phyloP scores from a whole-genome alignment of 2,329 filamentous ascomycete genomes.

The Neonectria neomacrospora region DNA sequence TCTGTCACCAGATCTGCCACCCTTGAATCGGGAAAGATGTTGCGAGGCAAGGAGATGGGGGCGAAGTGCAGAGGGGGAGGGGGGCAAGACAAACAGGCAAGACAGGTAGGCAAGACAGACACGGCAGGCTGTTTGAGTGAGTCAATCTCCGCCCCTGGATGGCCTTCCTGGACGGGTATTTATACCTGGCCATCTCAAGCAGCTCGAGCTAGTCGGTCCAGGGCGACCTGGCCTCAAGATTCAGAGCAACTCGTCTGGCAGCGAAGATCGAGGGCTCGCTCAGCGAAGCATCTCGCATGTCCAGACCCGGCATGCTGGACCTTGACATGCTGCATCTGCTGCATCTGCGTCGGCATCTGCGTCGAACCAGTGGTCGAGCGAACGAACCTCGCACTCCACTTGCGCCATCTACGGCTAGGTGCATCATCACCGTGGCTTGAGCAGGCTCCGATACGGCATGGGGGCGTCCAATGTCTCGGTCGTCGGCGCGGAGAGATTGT shows the following conservation, averaged over 20 bases:
- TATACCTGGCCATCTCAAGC: constrained; percentile 11
- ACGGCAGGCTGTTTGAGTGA: neutral
- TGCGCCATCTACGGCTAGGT: constrained; percentile 5
- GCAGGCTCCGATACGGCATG: constrained; percentile 22
- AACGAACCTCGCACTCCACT: neutral
- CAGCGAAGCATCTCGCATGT: constrained; percentile 70
- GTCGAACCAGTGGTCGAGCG: constrained; percentile 19
- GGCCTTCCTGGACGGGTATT: constrained; percentile 6
- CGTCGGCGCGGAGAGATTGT: constrained; percentile 11
- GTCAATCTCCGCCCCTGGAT: neutral
- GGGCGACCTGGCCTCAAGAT: constrained; percentile 5
- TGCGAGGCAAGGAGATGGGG: neutral
- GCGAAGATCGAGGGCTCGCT: constrained; percentile 49
- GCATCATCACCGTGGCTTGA: constrained; percentile 38
- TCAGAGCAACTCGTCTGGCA: constrained; percentile 15
- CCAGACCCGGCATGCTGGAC: constrained; percentile 66
- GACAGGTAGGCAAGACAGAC: neutral
- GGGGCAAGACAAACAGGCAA: no score
- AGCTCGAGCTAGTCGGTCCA: neutral
- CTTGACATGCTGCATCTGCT: constrained; percentile 56
- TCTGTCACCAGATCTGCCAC: neutral
- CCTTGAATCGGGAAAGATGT: neutral
- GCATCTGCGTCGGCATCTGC: constrained; percentile 20
- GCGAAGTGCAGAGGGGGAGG: neutral
- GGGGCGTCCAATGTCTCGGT: constrained; percentile 41